Base-by-base conservation (phyloP, 345 rosid species). In the Dovyalis caffra region DNA sequence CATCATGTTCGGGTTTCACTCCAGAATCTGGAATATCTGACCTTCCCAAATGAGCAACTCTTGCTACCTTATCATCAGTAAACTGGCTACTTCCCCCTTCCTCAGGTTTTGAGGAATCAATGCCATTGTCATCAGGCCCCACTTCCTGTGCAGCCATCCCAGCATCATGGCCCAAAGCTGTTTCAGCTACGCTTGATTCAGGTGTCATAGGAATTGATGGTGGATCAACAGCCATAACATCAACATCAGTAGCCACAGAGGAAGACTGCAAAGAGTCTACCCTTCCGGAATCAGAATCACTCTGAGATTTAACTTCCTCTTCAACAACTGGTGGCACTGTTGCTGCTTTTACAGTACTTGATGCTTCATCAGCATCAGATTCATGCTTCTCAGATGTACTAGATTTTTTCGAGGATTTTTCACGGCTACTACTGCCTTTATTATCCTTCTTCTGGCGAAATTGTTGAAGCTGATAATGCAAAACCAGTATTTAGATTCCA, bases 361-460 rank as follows among this genome's bases (percentile, higher is more conserved):
- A 69, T 67, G 76, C 62, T 28, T 79, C 68, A 53, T 84, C 93
- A 84, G 80, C 63, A 74, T 86, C 89, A 67, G 79, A 75, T 85
- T 89, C 92, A 71, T 71, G 86, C 74, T 83, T 86, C 80, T 86
- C 92, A 20, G 87, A 79, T 76, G 87, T 92, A 74, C 81, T 76
- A 69, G 87, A 80, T 71, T 78, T 92, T 77, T 88, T 93, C 35
- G 90, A 86, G 76, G 97, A 89, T 79, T 86, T 91, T 64, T 85
- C 98, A 64, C 83, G 90, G 84, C 94, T 86, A 80, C 88, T 78
- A 63, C 93, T 86, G 69, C 88, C 92, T 85, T 92, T 90, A 53
- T 72, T 74, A 79, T 91, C 97, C 83, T 91, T 95, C 88, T 89
- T 95, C 82, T 93, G 96, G 71, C 99, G 97, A 84, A 77, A 95